Evolutionary conservation across 805 yeast genomes (phyloP), one percentile per base, ranked within the genome.

Genomic region (Candida ficus): DNA sequence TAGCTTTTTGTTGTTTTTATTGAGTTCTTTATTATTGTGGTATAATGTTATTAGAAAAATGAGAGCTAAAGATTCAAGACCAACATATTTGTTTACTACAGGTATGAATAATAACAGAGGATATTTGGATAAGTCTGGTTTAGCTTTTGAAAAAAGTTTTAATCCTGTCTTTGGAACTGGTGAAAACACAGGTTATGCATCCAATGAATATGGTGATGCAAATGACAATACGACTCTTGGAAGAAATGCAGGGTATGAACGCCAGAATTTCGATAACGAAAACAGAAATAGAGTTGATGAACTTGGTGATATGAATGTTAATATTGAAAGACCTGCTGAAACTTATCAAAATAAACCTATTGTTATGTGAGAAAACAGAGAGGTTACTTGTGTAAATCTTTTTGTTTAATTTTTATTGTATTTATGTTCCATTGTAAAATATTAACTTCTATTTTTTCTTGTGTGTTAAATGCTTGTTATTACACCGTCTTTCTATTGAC

Each of bases 21-120:
- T 62, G 5, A 45, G 57, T 18, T 28, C 55, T 8, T 25, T 53
- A 14, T 16, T 62, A n/a, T 35, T 63, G 10, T 55, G 50, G 29
- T 38, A 48, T 19, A 57, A 58, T 36, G 61, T 64, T n/a, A 38
- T 61, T 22, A 58, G 49, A 36, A 43, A 44, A 12, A 13, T 51
- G 33, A 37, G 38, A 19, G 29, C 25, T 17, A 36, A 35, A 28
- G 27, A 32, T 5, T 13, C 21, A 7, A 26, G 7, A n/a, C 17
- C 14, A 6, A 44, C 35, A 16, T 39, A 33, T 16, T 13, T 39
- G n/a, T 46, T 47, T 28, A 37, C 41, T 9, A 22, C 38, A 7
- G 37, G 41, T n/a, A 3, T 28, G 5, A 21, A 33, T 13, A 23
- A 38, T 8, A 17, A 35, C 5, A 32, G 22, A 14, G 37, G 40